These are phyloP conservation scores for Yamadazyma taylorii DNA, from an alignment of 1,139 yeast genomes.

Conservation along the genomic window DNA sequence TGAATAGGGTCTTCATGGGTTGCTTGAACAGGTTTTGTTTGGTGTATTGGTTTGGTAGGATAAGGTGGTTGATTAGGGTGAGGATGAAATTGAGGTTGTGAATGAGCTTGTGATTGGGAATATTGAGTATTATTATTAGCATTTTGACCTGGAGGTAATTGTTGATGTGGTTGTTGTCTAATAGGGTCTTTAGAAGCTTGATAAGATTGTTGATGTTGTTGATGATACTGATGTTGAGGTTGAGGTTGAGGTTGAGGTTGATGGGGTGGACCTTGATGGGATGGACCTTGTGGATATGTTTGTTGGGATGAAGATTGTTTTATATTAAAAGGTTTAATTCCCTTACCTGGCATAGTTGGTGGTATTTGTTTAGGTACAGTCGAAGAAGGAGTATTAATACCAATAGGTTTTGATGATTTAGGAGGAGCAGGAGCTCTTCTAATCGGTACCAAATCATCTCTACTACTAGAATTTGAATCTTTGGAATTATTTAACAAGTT, in stretches of 20 bases:
- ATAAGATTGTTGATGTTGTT: neutral
- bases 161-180: neutral
- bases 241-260: too few relatives aligned
- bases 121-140: neutral
- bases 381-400: conserved; percentile 10
- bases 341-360: conserved; percentile 28
- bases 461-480: conserved; percentile 4
- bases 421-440: conserved; percentile 63
- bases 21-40: neutral
- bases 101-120: too few relatives aligned
- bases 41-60: neutral
- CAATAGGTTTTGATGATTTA: conserved; percentile 4
- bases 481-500: conserved; percentile 31
- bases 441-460: conserved; percentile 40
- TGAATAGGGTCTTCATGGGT: conserved; percentile 11
- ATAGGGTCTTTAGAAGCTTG: too few relatives aligned
- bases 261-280: neutral
- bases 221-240: too few relatives aligned
- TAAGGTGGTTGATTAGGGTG: neutral
- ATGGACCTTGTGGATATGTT: conserved; percentile 1
- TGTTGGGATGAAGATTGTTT: conserved; percentile 6
- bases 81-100: too few relatives aligned
- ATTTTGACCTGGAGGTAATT: neutral
- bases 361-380: conserved; percentile 33
- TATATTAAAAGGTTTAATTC: conserved; percentile 5